Evolutionary conservation across 305 asterid genomes (phyloP), one percentile per base, ranked within the genome.

Genomic region (Fraxinus albicans): DNA sequence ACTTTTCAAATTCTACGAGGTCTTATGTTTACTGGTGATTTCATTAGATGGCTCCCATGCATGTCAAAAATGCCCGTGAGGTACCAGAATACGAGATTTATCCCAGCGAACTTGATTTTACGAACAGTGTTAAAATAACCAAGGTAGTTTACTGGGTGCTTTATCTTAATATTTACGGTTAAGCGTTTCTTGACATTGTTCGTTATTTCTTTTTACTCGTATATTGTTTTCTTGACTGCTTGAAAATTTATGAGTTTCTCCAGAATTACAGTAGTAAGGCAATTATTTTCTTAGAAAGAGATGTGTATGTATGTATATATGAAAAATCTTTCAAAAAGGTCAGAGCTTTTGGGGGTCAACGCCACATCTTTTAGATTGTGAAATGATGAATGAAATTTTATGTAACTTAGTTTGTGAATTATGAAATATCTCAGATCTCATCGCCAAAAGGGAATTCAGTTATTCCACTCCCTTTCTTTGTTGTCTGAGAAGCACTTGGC

Each of bases 81-180:
- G 96, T 95, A 33, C 99, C 99, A 79, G 98, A 95, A 81, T 96
- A 96, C 23, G 99, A 96, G 92, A 96, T 94, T 84, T 86, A 86
- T 85, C 93, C 96, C 42, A 80, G 50, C 42, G 98, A 96, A 83
- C 90, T 96, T 87, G 98, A 94, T 90, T 96, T 96, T 82, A 90
- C 98, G 60, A 79, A 84, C 90, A 89, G 96, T 69, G 79, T 92
- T 83, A 90, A 90, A 82, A 80, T 94, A 86, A 90, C 94, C 69
- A 94, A 94, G 98, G 98, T 94, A 86, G 31, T 77, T n/a, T 50
- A 21, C 38, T 76, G 9, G 17, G 8, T 35, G 34, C 3, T 40
- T 53, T 40, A 47, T 63, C 19, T 2, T 65, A 0, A 12, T 40
- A 35, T 76, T 79, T 58, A 23, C 38, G 80, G 15, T 15, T 79